phyloP scores from a whole-genome alignment of 768 basidiomycete genomes.

The Cyathus striatus region DNA sequence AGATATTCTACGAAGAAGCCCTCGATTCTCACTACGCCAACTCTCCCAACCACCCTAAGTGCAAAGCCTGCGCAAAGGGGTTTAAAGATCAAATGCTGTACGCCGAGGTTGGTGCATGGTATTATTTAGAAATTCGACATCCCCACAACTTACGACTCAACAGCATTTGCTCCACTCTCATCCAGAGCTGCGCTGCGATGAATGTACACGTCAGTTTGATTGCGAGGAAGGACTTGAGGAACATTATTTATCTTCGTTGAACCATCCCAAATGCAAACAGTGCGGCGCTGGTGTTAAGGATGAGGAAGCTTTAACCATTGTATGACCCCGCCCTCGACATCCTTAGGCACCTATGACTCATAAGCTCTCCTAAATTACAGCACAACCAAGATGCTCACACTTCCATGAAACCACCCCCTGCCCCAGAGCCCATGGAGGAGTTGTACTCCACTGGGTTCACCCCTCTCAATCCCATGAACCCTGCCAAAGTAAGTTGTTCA shows the following conservation, averaged over 20 bases:
- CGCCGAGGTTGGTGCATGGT: conserved; percentile 17
- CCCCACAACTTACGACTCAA: not conserved
- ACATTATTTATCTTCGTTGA: conserved; percentile 35
- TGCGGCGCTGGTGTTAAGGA: conserved; percentile 39
- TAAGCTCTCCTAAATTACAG: conserved; percentile 2
- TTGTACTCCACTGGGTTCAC: conserved; percentile 18
- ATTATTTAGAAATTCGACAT: not conserved
- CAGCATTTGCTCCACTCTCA: conserved; percentile 36
- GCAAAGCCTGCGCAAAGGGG: conserved; percentile 23
- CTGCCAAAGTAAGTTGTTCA: conserved; percentile 13
- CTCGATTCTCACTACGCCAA: conserved; percentile 33
- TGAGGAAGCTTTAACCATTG: conserved; percentile 12
- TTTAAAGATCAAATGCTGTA: conserved; percentile 25
- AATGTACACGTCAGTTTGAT: conserved; percentile 32
- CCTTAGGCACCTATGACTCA: not conserved
- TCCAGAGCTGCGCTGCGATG: conserved; percentile 25
- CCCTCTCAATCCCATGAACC: conserved; percentile 17
- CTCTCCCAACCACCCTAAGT: conserved; percentile 31
- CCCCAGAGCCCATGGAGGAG: conserved; percentile 1
- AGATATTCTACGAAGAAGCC: conserved; percentile 26
- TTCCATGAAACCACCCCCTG: not conserved
- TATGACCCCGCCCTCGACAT: not conserved
- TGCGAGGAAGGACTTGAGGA: conserved; percentile 25
- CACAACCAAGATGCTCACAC: conserved; percentile 1
- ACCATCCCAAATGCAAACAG: conserved; percentile 38